Conservation (phyloP, 2,329 filamentous ascomycete species). For the Elsinoe perseae region DNA sequence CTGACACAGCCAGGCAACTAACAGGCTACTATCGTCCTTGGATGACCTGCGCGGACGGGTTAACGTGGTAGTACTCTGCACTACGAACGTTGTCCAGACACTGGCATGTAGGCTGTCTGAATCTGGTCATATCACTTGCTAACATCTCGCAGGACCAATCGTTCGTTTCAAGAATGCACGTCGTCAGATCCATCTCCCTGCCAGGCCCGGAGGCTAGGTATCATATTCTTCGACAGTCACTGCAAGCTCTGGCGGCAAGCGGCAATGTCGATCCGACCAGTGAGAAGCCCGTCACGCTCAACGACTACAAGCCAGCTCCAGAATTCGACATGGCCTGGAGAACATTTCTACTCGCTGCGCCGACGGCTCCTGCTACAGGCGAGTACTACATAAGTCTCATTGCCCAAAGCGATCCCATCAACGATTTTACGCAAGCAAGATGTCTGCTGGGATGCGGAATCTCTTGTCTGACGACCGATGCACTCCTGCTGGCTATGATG, state of each 20-base stretch:
- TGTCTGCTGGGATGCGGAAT: not conserved
- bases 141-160: not conserved
- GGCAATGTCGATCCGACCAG: not conserved
- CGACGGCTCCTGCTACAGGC: not conserved
- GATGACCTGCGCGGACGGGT: constrained; percentile 36
- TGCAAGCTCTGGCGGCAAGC: not conserved
- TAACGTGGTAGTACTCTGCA: constrained; percentile 45
- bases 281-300: not conserved
- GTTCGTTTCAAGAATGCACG: not conserved
- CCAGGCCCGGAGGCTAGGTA: not conserved
- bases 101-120: not conserved
- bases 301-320: not conserved
- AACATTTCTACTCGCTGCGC: not conserved
- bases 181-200: constrained; percentile 13
- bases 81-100: constrained; percentile 39
- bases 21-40: constrained; percentile 43
- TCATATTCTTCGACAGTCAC: constrained; percentile 30
- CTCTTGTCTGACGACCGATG: not conserved
- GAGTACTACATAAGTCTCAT: not conserved
- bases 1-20: constrained; percentile 35
- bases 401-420: not conserved
- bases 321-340: not conserved
- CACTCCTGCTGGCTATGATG: not conserved
- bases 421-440: not conserved
- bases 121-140: not conserved